Percentiles rank a stretch among this genome's conserved stretches.
Evolutionary conservation across 1,284 basidiomycete genomes (phyloP).

Genomic region (Apiotrichum akiyoshidainum): DNA sequence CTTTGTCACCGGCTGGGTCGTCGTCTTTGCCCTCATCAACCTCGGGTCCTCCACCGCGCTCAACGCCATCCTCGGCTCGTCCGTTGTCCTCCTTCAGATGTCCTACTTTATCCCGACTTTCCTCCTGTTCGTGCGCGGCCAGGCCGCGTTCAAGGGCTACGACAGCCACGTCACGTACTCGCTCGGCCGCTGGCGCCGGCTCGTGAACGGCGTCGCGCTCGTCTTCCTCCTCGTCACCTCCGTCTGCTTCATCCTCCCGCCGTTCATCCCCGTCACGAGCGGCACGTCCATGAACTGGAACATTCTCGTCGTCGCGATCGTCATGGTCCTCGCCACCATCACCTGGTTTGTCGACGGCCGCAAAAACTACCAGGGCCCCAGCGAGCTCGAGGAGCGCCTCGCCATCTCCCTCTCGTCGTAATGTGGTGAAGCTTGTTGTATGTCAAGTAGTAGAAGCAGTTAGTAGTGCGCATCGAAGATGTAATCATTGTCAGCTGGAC

Average conservation of each 20-base stretch:
- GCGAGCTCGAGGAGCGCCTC: constrained; percentile 35
- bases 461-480: too few species aligned
- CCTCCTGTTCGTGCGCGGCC: constrained; percentile 51
- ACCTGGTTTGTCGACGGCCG: constrained; percentile 49
- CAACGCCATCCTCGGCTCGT: constrained; percentile 52
- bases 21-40: constrained; percentile 54
- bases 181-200: constrained; percentile 40
- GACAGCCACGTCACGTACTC: constrained; percentile 34
- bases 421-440: too few species aligned
- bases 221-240: constrained; percentile 51
- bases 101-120: constrained; percentile 44
- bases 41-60: constrained; percentile 55
- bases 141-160: constrained; percentile 39
- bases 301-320: constrained; percentile 40
- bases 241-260: constrained; percentile 56
- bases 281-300: constrained; percentile 53
- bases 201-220: constrained; percentile 46
- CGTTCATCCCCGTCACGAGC: constrained; percentile 45
- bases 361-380: constrained; percentile 48
- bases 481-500: too few species aligned
- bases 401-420: not conserved
- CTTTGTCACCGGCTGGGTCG: constrained; percentile 48
- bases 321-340: constrained; percentile 35
- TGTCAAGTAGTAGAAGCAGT: too few species aligned
- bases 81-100: constrained; percentile 41